Conservation (phyloP, 2,329 filamentous ascomycete genomes). For the Knufia fluminis region DNA sequence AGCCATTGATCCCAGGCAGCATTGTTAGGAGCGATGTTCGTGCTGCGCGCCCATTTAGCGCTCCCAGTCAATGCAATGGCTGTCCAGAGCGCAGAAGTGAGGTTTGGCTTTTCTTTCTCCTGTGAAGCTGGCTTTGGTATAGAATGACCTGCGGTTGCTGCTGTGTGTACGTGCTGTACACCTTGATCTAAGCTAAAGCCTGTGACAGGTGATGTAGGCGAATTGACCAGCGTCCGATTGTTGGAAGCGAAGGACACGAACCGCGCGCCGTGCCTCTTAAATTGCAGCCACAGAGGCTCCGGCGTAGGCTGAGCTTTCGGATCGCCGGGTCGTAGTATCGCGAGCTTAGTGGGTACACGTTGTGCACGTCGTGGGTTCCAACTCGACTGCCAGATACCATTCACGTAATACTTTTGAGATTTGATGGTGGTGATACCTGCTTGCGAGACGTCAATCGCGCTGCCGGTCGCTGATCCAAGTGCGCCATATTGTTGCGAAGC, state of each 20-base stretch:
- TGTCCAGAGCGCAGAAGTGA: slow-evolving; percentile 41
- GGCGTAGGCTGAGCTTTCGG: not conserved
- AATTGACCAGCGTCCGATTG: not conserved
- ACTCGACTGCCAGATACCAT: no score
- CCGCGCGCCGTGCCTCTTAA: not conserved
- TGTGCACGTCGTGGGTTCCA: no score
- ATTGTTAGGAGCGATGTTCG: slow-evolving; percentile 30
- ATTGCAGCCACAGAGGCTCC: not conserved
- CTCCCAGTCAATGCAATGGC: slow-evolving; percentile 38
- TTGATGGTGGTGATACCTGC: not conserved
- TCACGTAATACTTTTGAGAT: no score
- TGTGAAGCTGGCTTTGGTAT: not conserved
- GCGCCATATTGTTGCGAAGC: no score
- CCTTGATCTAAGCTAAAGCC: not conserved
- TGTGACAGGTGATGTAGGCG: not conserved
- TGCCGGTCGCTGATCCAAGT: not conserved
- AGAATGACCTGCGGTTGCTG: slow-evolving; percentile 6
- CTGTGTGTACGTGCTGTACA: no score
- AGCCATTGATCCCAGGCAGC: slow-evolving; percentile 35
- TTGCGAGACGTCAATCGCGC: not conserved
- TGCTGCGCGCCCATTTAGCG: slow-evolving; percentile 33
- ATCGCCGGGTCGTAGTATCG: not conserved
- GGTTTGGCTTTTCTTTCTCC: slow-evolving; percentile 21
- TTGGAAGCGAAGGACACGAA: not conserved
- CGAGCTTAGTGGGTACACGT: not conserved